Conservation (phyloP, 2,329 filamentous ascomycete genomes). For the Penicillium rolfsii region DNA sequence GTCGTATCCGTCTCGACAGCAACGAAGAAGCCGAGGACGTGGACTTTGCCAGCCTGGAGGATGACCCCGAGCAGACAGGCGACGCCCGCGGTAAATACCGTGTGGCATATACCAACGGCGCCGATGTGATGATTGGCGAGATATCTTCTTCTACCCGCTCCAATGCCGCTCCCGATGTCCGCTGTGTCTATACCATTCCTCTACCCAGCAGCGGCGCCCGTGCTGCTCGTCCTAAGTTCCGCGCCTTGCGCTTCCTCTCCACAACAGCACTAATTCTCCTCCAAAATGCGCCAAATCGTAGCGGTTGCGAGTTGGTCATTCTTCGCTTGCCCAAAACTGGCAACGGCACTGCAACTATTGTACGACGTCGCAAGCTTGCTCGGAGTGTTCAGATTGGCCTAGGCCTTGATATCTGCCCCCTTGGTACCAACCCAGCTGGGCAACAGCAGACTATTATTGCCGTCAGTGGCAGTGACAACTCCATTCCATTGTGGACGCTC, state of each 20-base stretch:
- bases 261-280: constrained; percentile 58
- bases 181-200: constrained; percentile 47
- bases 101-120: constrained; percentile 77
- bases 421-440: constrained; percentile 62
- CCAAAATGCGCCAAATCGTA: constrained; percentile 58
- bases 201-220: constrained; percentile 37
- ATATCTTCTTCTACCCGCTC: constrained; percentile 56
- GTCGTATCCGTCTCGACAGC: constrained; percentile 55
- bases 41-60: constrained; percentile 43
- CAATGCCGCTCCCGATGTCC: constrained; percentile 43
- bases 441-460: constrained; percentile 80
- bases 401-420: constrained; percentile 73
- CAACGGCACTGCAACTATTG: constrained; percentile 47
- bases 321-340: constrained; percentile 37
- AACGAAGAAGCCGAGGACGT: constrained; percentile 57
- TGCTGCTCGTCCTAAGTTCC: constrained; percentile 54
- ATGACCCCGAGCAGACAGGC: constrained; percentile 22
- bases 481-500: constrained; percentile 75
- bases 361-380: constrained; percentile 63
- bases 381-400: constrained; percentile 72
- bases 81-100: constrained; percentile 56
- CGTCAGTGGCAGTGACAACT: constrained; percentile 77
- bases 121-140: constrained; percentile 71
- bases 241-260: constrained; percentile 60
- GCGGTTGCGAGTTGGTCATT: constrained; percentile 59